Base-by-base conservation (phyloP, 2,329 filamentous ascomycete species). In the Stachybotrys chartarum region DNA sequence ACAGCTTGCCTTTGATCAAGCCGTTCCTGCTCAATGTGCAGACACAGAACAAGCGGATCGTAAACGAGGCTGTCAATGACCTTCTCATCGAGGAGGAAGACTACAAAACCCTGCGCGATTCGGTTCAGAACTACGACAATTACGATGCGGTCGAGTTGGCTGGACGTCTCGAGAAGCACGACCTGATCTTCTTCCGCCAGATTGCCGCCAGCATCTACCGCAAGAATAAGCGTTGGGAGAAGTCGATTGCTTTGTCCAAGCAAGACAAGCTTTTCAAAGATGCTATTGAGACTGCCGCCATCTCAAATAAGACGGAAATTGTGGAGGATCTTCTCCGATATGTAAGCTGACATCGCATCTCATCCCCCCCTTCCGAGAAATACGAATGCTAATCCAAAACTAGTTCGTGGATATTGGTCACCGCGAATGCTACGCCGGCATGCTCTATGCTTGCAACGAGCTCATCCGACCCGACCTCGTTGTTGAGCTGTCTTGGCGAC, bases 181-280 rank as follows among this genome's bases (percentile, higher is more conserved):
- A 99, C 56, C 78, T 99, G 51, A 92, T 99, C 61, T 99, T 99
- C 82, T 99, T 99, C 88, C 88, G 94, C 68, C 94, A 99, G 75
- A 96, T 99, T 68, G 94, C 94, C 5, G 91, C 95, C 62, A 96
- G 82, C 75, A 99, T 99, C 73, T 99, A 97, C 79, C 91, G 95
- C 72, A 99, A 97, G 83, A 97, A 96, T 81, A 97, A 97, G 87
- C 85, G 94, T 60, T 99, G 95, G 95, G 93, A 97, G 78, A 97
- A 97, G 78, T 97, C 92, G 5, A 99, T 99, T 72, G 85, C 91
- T 39, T 79, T 99, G 50, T 97, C 93, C 16, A 99, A 99, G 82
- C 93, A 99, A 72, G 94, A 99, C 79, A 97, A 97, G 83, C 80
- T 99, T 16, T 99, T 94, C 87, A 97, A 97, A 81, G 94, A 99